These are phyloP conservation scores for Achaetomium macrosporum DNA, from an alignment of 2,329 filamentous ascomycete genomes.

Conservation along the genomic window DNA sequence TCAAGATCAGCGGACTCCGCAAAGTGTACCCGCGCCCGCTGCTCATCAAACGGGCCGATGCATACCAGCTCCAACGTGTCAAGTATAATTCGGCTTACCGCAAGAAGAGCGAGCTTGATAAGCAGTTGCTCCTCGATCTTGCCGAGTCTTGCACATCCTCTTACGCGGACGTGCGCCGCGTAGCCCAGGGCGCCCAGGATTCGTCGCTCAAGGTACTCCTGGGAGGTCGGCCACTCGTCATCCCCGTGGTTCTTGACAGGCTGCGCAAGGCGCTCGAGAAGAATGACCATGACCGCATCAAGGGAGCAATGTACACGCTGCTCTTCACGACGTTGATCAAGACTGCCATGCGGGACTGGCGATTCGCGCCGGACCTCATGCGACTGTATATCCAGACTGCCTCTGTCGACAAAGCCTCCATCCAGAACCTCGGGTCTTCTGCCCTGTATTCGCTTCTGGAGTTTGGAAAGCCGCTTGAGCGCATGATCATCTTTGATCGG, in stretches of 20 bases:
- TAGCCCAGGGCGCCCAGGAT: conserved; percentile 86
- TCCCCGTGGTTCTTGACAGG: conserved; percentile 75
- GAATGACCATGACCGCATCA: conserved; percentile 85
- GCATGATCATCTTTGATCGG: conserved; percentile 76
- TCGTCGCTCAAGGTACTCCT: conserved; percentile 89
- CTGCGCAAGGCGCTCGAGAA: conserved; percentile 72
- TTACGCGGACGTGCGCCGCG: conserved; percentile 93
- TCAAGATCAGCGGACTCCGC: conserved; percentile 87
- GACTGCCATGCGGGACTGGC: conserved; percentile 87
- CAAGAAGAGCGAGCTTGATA: conserved; percentile 85
- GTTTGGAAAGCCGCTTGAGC: conserved; percentile 82
- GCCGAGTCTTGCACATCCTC: conserved; percentile 83
- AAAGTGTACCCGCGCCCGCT: conserved; percentile 90
- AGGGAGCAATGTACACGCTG: conserved; percentile 87
- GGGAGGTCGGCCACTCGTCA: conserved; percentile 80
- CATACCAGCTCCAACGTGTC: conserved; percentile 90
- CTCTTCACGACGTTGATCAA: conserved; percentile 84
- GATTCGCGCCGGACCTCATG: conserved; percentile 86
- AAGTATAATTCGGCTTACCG: conserved; percentile 88
- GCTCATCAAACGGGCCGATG: conserved; percentile 86
- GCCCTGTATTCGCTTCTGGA: conserved; percentile 84
- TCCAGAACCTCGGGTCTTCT: conserved; percentile 79
- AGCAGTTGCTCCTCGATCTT: conserved; percentile 74
- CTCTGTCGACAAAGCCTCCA: conserved; percentile 86
- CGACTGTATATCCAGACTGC: conserved; percentile 84